phyloP scores from a whole-genome alignment of 163 green algal species.

The Prototheca wickerhamii region DNA sequence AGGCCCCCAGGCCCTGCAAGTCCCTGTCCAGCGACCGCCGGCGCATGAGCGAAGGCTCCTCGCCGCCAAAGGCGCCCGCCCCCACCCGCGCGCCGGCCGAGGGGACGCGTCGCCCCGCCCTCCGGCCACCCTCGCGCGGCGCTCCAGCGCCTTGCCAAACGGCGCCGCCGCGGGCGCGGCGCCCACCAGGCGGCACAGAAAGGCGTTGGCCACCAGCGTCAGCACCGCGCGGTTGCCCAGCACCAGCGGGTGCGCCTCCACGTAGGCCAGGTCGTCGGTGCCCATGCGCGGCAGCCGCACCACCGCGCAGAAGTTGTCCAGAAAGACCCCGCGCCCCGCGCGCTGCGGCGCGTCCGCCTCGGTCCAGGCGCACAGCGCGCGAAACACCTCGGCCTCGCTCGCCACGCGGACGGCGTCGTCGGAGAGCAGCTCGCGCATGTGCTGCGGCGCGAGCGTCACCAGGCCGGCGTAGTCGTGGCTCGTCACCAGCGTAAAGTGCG shows the following conservation, averaged over 20 bases:
- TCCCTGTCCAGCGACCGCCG: too few relatives aligned
- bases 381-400: conserved; percentile 23
- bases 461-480: conserved; percentile 11
- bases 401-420: conserved; percentile 16
- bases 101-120: neutral
- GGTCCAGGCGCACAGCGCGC: conserved; percentile 19
- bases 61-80: too few relatives aligned
- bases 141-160: neutral
- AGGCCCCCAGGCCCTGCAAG: too few relatives aligned
- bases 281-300: conserved; percentile 15
- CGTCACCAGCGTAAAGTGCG: neutral
- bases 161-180: neutral
- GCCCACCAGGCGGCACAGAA: conserved; percentile 9
- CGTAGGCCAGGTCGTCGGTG: conserved; percentile 8
- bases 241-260: conserved; percentile 24
- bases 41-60: too few relatives aligned
- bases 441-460: neutral
- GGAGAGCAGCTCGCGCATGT: conserved; percentile 13
- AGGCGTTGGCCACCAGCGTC: conserved; percentile 18
- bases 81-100: too few relatives aligned
- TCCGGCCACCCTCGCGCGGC: too few relatives aligned
- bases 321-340: neutral
- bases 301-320: neutral
- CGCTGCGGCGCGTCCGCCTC: conserved; percentile 1
- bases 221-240: conserved; percentile 3